Percentiles rank a stretch among this genome's conserved stretches.
Evolutionary conservation across 2,329 filamentous ascomycete genomes (phyloP).

Genomic region (Myriangium duriaei): DNA sequence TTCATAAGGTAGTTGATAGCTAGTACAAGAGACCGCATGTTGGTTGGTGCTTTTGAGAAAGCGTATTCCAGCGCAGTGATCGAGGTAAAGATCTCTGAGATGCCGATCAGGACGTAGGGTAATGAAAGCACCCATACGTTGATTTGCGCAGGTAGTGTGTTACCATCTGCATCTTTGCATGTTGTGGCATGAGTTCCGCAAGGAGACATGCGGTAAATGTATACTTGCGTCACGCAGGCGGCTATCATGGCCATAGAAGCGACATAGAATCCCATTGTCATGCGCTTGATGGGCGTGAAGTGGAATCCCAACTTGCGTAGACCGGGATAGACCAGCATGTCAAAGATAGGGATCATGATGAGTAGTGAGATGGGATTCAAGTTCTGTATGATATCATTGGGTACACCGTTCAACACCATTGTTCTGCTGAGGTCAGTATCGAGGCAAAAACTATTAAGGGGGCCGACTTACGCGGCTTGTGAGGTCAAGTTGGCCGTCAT

Average conservation of each 20-base stretch:
- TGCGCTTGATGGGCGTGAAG: conserved; percentile 40
- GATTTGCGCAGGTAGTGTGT: conserved; percentile 15
- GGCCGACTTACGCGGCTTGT: conserved; percentile 22
- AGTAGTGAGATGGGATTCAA: conserved; percentile 31
- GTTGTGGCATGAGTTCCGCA: conserved; percentile 31
- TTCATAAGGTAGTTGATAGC: conserved; percentile 47
- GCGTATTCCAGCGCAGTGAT: conserved; percentile 35
- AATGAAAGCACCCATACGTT: conserved; percentile 33
- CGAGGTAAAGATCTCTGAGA: conserved; percentile 34
- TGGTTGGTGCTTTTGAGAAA: conserved; percentile 33
- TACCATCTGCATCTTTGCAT: conserved; percentile 15
- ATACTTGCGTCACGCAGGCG: conserved; percentile 42
- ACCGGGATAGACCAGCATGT: conserved; percentile 34
- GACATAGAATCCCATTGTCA: conserved; percentile 41
- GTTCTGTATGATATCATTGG: conserved; percentile 35
- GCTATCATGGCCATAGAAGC: conserved; percentile 42
- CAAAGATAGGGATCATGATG: conserved; percentile 33
- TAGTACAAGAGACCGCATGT: conserved; percentile 37
- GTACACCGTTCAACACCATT: conserved; percentile 34
- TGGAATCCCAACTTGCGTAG: conserved; percentile 30
- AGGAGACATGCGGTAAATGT: conserved; percentile 41
- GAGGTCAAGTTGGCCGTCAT: conserved; percentile 39
- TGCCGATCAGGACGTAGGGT: conserved; percentile 32
- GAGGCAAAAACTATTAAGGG: not conserved
- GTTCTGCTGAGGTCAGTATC: conserved; percentile 7